Evolutionary conservation across 441 rosid genomes (phyloP), one percentile per base, ranked within the genome.

Genomic region (Breynia disticha): DNA sequence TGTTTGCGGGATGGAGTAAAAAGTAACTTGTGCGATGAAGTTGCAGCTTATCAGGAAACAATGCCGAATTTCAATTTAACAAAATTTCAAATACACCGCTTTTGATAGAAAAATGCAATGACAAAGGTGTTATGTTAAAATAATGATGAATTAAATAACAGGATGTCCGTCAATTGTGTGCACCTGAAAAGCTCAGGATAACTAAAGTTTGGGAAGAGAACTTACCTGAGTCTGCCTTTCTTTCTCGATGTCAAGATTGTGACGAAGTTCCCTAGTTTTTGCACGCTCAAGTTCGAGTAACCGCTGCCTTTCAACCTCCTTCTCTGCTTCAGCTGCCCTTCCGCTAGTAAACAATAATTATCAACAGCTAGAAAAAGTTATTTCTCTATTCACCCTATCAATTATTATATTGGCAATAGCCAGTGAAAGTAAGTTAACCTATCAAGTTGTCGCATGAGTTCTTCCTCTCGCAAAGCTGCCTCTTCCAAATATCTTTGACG

Each of bases 171-270:
- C 35, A 28, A 28, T 28, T 28, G 5, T 28, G 8, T 28, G 35
- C 35, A 28, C 8, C 35, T 28, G 35, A 28, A 28, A 28, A 28
- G 35, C 3, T 28, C 35, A 28, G 35, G 35, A 28, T 24, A 24
- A 24, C 7, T 24, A 12, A 45, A 45, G 21, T 11, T 32, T 52
- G 37, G 50, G 19, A 59, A 53, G 54, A 41, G 48, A 43, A 71
- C 4, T 67, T 71, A 72, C 96, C 84, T 87, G 96, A 50, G 79
- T 68, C 68, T 80, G 96, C 70, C 76, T 75, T 75, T 84, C 96
- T 75, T 81, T 87, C 67, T 87, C 96, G 78, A 84, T 76, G 52
- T 87, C 96, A 71, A 87, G 86, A 61, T 67, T 81, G 70, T 79
- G 77, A 17, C 81, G 81, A 62, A 87, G 74, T 63, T 84, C 96